Evolutionary conservation across 2,329 filamentous ascomycete genomes (phyloP).

Genomic region (Rugonectria rugulosa): DNA sequence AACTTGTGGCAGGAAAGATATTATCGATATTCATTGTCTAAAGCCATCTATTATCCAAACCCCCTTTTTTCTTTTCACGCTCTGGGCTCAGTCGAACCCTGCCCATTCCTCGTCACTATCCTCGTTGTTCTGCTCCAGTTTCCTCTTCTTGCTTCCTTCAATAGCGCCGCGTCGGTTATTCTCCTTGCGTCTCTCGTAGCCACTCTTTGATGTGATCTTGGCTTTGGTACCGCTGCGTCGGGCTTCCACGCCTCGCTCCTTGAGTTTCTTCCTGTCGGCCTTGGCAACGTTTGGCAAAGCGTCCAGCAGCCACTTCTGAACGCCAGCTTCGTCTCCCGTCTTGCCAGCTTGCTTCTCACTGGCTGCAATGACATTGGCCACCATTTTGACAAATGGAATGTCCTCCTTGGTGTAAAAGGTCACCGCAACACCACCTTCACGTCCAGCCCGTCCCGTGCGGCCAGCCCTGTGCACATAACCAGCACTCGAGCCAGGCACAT

Average conservation of each 20-base stretch:
- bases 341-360: constrained; percentile 76
- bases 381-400: constrained; percentile 84
- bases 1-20: too few species aligned
- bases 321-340: constrained; percentile 60
- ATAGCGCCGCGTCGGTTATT: constrained; percentile 72
- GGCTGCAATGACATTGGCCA: constrained; percentile 89
- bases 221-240: constrained; percentile 58
- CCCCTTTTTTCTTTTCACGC: not conserved
- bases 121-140: constrained; percentile 42
- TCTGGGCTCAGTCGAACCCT: constrained; percentile 49
- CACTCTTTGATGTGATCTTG: constrained; percentile 84
- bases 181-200: constrained; percentile 74
- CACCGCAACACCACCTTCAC: constrained; percentile 86
- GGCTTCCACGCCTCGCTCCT: constrained; percentile 81
- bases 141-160: constrained; percentile 65
- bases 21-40: too few species aligned
- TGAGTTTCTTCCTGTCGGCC: constrained; percentile 82
- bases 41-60: not conserved
- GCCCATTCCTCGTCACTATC: constrained; percentile 53
- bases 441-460: constrained; percentile 86
- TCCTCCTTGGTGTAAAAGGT: constrained; percentile 98
- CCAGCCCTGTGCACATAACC: constrained; percentile 94
- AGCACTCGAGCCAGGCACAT: constrained; percentile 89
- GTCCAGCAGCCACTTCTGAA: constrained; percentile 88
- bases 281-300: constrained; percentile 85